Percentiles rank a stretch among this genome's conserved stretches.
Evolutionary conservation across 192 early-diverging fungal genomes (phyloP).

Genomic region (Umbelopsis sp.): DNA sequence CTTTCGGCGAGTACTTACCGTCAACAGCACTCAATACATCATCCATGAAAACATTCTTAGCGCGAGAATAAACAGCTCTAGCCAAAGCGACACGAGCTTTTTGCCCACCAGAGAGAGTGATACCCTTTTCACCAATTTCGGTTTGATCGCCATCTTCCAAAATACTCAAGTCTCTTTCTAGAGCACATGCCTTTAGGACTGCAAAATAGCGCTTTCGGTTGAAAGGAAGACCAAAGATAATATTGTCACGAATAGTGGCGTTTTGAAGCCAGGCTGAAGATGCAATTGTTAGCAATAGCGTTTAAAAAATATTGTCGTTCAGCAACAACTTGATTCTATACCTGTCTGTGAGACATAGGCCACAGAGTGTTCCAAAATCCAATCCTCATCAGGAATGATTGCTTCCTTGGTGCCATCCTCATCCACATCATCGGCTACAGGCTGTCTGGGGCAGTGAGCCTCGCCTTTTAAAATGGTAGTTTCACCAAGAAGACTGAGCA

Average conservation of each 20-base stretch:
- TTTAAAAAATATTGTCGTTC: no score
- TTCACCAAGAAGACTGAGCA: conserved; percentile 75
- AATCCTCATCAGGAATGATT: conserved; percentile 32
- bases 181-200: conserved; percentile 60
- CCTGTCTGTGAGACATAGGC: conserved; percentile 75
- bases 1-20: conserved; percentile 46
- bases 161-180: conserved; percentile 57
- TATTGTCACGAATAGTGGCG: conserved; percentile 72
- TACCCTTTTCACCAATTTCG: conserved; percentile 81
- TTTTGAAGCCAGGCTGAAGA: conserved; percentile 65
- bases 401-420: background rate
- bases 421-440: conserved; percentile 15
- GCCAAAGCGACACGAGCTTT: conserved; percentile 87
- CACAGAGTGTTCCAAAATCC: conserved; percentile 53
- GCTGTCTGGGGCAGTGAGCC: conserved; percentile 35
- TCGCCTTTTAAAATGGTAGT: conserved; percentile 42
- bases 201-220: conserved; percentile 55
- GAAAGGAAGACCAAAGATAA: conserved; percentile 64
- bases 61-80: conserved; percentile 80
- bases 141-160: conserved; percentile 65
- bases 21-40: conserved; percentile 93
- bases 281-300: background rate
- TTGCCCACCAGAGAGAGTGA: conserved; percentile 88
- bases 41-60: conserved; percentile 75
- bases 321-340: background rate